phyloP scores from a whole-genome alignment of 2,329 filamentous ascomycete genomes.

The Raffaelea arxii region DNA sequence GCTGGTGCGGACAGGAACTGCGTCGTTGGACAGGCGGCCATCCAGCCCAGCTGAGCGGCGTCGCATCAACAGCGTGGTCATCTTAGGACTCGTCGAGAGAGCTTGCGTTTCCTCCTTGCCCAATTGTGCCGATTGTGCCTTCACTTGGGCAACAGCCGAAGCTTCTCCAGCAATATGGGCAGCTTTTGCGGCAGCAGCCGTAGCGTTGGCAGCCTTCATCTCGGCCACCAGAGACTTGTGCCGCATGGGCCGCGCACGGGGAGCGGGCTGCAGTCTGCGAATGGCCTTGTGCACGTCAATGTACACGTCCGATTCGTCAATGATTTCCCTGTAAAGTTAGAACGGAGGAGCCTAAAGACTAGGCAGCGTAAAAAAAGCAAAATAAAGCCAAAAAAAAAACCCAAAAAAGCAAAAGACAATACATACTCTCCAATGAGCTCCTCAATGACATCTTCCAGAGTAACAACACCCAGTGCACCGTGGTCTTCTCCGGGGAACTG shows the following conservation, averaged over 20 bases:
- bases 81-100: conserved; percentile 37
- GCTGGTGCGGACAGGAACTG: conserved; percentile 49
- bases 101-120: conserved; percentile 21
- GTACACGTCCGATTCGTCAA: conserved; percentile 97
- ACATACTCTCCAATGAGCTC: conserved; percentile 92
- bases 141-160: no score
- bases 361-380: neutral
- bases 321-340: conserved; percentile 63
- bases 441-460: conserved; percentile 95
- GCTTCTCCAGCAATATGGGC: conserved; percentile 16
- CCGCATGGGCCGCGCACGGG: conserved; percentile 53
- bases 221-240: conserved; percentile 20
- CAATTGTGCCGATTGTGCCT: neutral
- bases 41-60: conserved; percentile 46
- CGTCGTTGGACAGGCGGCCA: conserved; percentile 34
- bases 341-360: neutral
- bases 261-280: conserved; percentile 74
- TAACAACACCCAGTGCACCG: conserved; percentile 87
- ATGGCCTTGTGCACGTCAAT: conserved; percentile 98
- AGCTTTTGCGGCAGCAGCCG: conserved; percentile 16
- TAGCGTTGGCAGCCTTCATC: conserved; percentile 7
- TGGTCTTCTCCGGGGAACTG: conserved; percentile 82
- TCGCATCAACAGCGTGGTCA: conserved; percentile 50
- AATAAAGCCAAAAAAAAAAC: neutral
- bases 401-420: neutral